Base-by-base conservation (phyloP, 164 flowering plant genomes). In the Malania oleifera region DNA sequence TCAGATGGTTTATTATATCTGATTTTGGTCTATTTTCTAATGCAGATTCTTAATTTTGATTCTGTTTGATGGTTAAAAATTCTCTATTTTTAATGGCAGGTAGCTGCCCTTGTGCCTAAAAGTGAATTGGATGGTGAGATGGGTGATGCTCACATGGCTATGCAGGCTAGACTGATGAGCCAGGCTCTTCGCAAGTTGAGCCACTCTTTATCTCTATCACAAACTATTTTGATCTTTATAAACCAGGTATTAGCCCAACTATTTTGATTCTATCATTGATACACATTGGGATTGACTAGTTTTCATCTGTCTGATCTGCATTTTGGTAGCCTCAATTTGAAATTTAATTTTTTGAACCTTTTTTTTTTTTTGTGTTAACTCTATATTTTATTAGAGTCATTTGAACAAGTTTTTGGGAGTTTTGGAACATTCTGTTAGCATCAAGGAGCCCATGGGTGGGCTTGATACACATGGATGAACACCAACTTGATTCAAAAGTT, bases 121-220 rank as follows among this genome's bases (percentile, higher is more conserved):
- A 77, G 91, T 67, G 97, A 93, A 68, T 95, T 93, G 72, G 97
- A 93, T 65, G 99, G 97, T 51, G 99, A 90, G 72, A 90, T 93
- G 97, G 97, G 99, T 39, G 97, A 90, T 76, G 96, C 97, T 44
- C 96, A 93, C 70, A 84, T 90, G 95, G 96, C 99, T 35, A 75
- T 93, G 92, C 99, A 93, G 80, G 97, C 99, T 31, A 81, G 97
- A 77, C 52, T 93, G 68, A 93, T 90, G 99, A 93, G 96, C 71
- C 97, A 93, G 69, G 99, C 99, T 5, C 95, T 93, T 53, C 89
- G 97, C 54, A 93, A 93, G 73, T 61, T 93, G 75, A 80, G 95
- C 70, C 96, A 90, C 68, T 93, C 97, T 29, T 70, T 93, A 51
- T 88, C 97, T 24, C 68, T 70, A 25, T 90, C 99, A 18, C 86